Evolutionary conservation across 108 stramenopile genomes (phyloP).

Genomic region (Cylindrotheca fusiformis): DNA sequence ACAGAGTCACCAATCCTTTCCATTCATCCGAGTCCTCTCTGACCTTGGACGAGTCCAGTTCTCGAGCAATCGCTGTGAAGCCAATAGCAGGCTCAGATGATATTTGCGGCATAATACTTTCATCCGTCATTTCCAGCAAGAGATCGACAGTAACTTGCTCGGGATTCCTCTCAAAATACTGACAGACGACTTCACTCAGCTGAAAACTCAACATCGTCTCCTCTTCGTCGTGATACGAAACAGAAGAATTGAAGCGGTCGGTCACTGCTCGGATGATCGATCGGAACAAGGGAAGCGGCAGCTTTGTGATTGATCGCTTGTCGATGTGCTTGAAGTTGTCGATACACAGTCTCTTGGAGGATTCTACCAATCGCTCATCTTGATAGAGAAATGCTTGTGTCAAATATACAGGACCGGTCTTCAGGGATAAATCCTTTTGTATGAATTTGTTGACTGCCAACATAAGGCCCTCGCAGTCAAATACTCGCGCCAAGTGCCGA

Average conservation of each 20-base stretch:
- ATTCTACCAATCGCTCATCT: slow-evolving; percentile 36
- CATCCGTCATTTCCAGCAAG: slow-evolving; percentile 37
- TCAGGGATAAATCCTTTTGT: slow-evolving; percentile 37
- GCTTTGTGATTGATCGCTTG: slow-evolving; percentile 14
- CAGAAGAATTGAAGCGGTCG: slow-evolving; percentile 5
- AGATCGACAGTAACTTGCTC: slow-evolving; percentile 16
- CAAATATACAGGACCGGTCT: slow-evolving; percentile 37
- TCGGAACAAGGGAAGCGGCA: slow-evolving; percentile 36
- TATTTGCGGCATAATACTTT: slow-evolving; percentile 37
- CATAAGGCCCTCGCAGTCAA: slow-evolving; percentile 40
- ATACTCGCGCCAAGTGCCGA: slow-evolving; percentile 32
- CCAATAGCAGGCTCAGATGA: slow-evolving; percentile 46
- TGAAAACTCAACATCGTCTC: slow-evolving; percentile 23
- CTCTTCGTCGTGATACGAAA: slow-evolving; percentile 8
- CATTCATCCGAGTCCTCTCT: slow-evolving; percentile 25
- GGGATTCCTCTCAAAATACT: slow-evolving; percentile 42
- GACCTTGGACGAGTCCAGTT: slow-evolving; percentile 20
- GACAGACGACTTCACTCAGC: slow-evolving; percentile 42
- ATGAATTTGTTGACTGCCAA: slow-evolving; percentile 45
- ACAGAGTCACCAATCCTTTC: slow-evolving; percentile 28
- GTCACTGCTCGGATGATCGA: slow-evolving; percentile 22
- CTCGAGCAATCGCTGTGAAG: slow-evolving; percentile 35
- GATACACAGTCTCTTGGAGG: slow-evolving; percentile 34
- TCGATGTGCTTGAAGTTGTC: slow-evolving; percentile 39
- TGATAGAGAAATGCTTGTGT: slow-evolving; percentile 24